Evolutionary conservation across 106 monocot genomes (phyloP), one percentile per base, ranked within the genome.

Genomic region (Dendrobium catenatum): DNA sequence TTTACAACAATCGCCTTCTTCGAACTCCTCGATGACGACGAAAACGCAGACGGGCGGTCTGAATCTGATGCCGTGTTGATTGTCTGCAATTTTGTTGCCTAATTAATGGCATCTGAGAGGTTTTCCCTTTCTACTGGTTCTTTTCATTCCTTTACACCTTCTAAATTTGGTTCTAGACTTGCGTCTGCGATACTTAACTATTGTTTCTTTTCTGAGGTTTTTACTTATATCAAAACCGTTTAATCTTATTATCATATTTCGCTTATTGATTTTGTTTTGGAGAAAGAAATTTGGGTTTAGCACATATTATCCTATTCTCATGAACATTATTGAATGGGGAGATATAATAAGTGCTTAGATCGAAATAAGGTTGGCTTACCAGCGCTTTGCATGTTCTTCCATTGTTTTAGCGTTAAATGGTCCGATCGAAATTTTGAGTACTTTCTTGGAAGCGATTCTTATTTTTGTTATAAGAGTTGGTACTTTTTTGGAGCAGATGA

Each of bases 341-440:
- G 82, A 82, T 82, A 82, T 64, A 82, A 77, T 74, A 51, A 42
- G 44, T 66, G 82, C 82, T 75, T 4, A 82, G 3, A 82, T 13
- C 6, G 33, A 82, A 75, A 19, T 3, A 51, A 44, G 82, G 6
- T 76, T 76, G 75, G 82, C 76, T 82, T 82, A 82, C 82, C 82
- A 82, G 76, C 82, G 82, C 76, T 29, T 46, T 82, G 82, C 82
- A 75, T 75, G 9, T 1, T 59, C 75, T 59, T 41, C 24, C 15
- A 5, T 61, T 75, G 81, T 74, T 75, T 75, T 59, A 7, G 54
- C 81, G 81, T 81, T 75, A 81, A 81, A 81, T 81, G 81, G 81
- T 81, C 58, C 20, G 58, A 81, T 81, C 75, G 2, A 73, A 41
- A 73, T 42, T 3, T 73, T 73, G 4, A 16, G 3, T 10, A 73